A percentile compares a stretch with the other conserved stretches of the same genome.
These are phyloP conservation scores for Quercus phellos DNA, from an alignment of 331 rosid species.

Conservation along the genomic window DNA sequence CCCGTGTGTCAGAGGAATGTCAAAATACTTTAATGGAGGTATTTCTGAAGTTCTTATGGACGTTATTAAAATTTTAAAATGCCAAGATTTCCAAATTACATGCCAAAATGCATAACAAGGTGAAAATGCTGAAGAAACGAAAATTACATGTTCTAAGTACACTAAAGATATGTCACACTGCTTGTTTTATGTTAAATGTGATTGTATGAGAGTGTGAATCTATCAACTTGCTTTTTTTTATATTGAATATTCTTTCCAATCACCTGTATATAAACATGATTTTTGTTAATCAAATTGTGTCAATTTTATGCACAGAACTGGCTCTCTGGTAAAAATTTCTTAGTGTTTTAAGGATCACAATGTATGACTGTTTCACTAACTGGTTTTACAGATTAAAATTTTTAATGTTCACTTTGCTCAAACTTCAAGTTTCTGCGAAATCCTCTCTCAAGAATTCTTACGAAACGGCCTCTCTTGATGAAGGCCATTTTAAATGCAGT, in stretches of 20 bases:
- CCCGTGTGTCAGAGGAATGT: constrained; percentile 43
- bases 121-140: neutral
- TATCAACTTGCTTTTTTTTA: neutral
- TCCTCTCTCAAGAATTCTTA: constrained; percentile 9
- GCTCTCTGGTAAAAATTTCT: neutral
- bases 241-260: neutral
- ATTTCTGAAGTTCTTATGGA: constrained; percentile 15
- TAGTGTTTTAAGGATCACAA: neutral
- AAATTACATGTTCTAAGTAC: neutral
- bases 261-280: neutral
- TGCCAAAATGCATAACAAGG: neutral
- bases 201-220: neutral
- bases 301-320: neutral
- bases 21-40: constrained; percentile 55
- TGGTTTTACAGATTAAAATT: neutral
- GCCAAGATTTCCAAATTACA: neutral
- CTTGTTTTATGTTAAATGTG: neutral
- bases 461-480: neutral
- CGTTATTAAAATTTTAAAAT: neutral
- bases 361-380: neutral
- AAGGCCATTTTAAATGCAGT: constrained; percentile 12
- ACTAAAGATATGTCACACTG: neutral
- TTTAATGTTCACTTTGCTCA: neutral
- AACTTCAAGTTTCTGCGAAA: neutral
- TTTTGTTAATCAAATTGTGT: neutral